A percentile compares a stretch with the other conserved stretches of the same genome.
phyloP scores from a whole-genome alignment of 1,139 yeast genomes.

The Hansenula sp. region DNA sequence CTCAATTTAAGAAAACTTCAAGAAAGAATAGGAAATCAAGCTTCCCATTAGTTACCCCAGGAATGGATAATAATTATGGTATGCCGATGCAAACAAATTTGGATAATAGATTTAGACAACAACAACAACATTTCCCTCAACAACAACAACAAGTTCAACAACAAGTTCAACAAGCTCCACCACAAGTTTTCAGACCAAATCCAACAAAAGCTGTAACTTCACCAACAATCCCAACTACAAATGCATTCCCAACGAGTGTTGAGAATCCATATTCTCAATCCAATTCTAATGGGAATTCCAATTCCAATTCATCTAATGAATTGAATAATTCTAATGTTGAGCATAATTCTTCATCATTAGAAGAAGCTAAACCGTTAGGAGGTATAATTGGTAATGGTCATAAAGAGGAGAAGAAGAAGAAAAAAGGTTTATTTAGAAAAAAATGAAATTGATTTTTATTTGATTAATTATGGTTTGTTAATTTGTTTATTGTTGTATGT shows the following conservation, averaged over 20 bases:
- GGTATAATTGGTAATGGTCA: background rate
- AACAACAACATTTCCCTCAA: background rate
- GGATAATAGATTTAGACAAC: slow-evolving; percentile 1
- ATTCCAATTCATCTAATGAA: background rate
- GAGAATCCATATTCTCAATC: background rate
- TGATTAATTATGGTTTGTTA: no score
- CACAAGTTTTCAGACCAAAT: background rate
- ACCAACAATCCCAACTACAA: slow-evolving; percentile 3
- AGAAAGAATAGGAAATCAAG: slow-evolving; percentile 26
- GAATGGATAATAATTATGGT: slow-evolving; percentile 1
- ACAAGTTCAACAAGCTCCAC: background rate
- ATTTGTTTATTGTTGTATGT: no score
- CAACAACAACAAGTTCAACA: background rate
- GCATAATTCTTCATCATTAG: background rate
- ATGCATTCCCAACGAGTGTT: background rate
- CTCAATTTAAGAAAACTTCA: slow-evolving; percentile 21
- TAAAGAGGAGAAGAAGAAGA: slow-evolving; percentile 5
- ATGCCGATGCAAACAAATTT: slow-evolving; percentile 1
- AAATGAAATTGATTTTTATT: background rate
- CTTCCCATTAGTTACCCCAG: slow-evolving; percentile 2
- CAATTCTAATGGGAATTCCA: background rate
- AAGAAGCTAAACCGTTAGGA: slow-evolving; percentile 5
- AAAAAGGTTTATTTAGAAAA: slow-evolving; percentile 8
- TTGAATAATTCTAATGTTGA: no score
- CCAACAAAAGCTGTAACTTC: slow-evolving; percentile 4